Conservation (phyloP, 257 asterid genomes). For the Nicotiana sylvestris region DNA sequence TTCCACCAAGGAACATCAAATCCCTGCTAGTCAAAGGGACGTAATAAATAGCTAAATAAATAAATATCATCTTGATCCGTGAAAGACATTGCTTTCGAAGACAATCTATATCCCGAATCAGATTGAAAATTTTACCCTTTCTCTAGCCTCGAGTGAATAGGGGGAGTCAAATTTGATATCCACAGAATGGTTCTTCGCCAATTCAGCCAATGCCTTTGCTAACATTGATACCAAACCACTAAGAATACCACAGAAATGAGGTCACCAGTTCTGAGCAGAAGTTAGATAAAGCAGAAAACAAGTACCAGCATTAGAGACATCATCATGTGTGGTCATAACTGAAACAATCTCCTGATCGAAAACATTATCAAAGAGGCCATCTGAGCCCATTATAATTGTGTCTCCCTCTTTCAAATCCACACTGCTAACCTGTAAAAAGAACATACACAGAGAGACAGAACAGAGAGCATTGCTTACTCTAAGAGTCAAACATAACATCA, state of each 20-base stretch:
- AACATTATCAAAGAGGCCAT: conserved; percentile 80
- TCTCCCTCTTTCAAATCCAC: conserved; percentile 74
- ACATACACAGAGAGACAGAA: background rate
- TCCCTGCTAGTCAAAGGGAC: conserved; percentile 40
- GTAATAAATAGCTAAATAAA: background rate
- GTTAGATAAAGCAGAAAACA: background rate
- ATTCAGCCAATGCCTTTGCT: conserved; percentile 81
- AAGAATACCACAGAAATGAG: conserved; percentile 10
- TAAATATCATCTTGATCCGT: background rate
- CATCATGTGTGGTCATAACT: conserved; percentile 27
- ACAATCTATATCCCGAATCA: background rate
- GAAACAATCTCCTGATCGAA: conserved; percentile 62
- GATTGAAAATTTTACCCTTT: conserved; percentile 32
- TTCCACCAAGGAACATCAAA: conserved; percentile 87
- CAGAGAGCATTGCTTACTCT: background rate
- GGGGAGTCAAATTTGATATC: conserved; percentile 74
- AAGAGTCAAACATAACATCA: background rate
- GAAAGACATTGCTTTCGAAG: background rate
- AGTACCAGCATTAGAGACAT: conserved; percentile 59
- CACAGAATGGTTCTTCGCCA: conserved; percentile 65
- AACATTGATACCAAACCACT: conserved; percentile 24
- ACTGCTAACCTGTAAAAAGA: conserved; percentile 44
- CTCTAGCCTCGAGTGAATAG: conserved; percentile 76
- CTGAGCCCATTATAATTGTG: conserved; percentile 67
- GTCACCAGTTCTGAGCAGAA: background rate